These are phyloP conservation scores for Pinus taeda DNA, from an alignment of 75 land plant species.

Conservation along the genomic window DNA sequence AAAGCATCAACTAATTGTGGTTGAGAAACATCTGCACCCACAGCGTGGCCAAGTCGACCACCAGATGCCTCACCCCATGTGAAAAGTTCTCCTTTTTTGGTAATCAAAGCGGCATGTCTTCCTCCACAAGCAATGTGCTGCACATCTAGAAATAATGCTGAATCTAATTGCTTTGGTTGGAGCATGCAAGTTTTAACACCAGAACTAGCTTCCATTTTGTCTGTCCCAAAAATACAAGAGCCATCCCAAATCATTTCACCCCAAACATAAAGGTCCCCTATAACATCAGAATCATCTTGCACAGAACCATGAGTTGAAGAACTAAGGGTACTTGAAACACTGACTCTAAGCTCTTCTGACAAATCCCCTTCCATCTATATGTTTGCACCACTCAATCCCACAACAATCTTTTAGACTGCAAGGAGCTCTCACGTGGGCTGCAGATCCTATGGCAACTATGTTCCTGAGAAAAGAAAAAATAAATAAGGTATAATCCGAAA, in stretches of 20 bases:
- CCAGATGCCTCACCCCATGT: conserved; percentile 31
- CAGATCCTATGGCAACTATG: background rate
- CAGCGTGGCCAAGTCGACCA: conserved; percentile 32
- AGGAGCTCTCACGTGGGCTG: background rate
- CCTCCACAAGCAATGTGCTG: conserved; percentile 24
- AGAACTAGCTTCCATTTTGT: conserved; percentile 11
- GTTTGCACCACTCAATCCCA: conserved; percentile 12
- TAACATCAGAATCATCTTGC: conserved; percentile 26
- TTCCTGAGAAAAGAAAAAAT: conserved; percentile 1
- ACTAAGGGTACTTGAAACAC: conserved; percentile 31
- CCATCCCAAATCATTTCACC: conserved; percentile 26
- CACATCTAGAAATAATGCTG: conserved; percentile 25
- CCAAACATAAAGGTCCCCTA: conserved; percentile 27
- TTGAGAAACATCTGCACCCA: conserved; percentile 21
- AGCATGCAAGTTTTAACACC: conserved; percentile 17
- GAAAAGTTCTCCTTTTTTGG: conserved; percentile 28
- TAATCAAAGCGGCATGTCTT: conserved; percentile 28
- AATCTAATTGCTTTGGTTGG: conserved; percentile 15
- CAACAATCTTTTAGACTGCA: conserved; percentile 2
- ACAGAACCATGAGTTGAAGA: conserved; percentile 33
- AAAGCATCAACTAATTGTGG: conserved; percentile 27
- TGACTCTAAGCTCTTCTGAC: conserved; percentile 17
- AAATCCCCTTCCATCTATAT: conserved; percentile 8
- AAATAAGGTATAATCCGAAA: background rate
- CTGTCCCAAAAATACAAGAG: conserved; percentile 9